Conservation (phyloP, 2,329 filamentous ascomycete species). For the Penicillium sclerotigenum region DNA sequence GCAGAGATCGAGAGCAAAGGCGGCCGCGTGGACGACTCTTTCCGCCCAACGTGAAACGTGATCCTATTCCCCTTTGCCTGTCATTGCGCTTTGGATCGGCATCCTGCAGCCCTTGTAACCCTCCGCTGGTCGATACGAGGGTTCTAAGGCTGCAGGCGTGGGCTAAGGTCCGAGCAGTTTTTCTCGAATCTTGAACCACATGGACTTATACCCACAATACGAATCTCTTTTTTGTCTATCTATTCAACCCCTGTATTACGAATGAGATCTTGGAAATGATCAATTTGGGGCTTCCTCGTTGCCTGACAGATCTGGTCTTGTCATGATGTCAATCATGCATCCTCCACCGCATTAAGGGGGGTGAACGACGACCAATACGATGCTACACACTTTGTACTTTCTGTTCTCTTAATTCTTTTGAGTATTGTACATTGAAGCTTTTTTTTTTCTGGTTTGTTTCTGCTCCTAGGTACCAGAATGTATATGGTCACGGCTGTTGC, state of each 20-base stretch:
- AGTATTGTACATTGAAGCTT: slow-evolving; percentile 8
- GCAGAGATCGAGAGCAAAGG: slow-evolving; percentile 58
- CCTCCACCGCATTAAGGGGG: neutral
- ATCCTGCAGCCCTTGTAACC: neutral
- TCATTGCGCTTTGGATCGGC: neutral
- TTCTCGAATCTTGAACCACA: slow-evolving; percentile 3
- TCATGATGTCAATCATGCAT: neutral
- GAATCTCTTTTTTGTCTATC: slow-evolving; percentile 10
- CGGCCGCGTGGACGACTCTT: slow-evolving; percentile 50
- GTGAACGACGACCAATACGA: neutral
- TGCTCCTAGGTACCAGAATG: slow-evolving; percentile 10
- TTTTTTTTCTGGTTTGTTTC: slow-evolving; percentile 1
- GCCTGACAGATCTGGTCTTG: neutral
- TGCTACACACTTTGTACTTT: neutral
- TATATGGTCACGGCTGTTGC: slow-evolving; percentile 14
- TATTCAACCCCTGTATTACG: neutral
- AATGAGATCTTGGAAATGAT: neutral
- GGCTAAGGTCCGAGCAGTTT: slow-evolving; percentile 16
- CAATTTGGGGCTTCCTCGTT: neutral
- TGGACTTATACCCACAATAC: slow-evolving; percentile 11
- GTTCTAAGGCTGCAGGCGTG: neutral
- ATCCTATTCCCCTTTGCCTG: neutral
- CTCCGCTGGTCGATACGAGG: slow-evolving; percentile 7
- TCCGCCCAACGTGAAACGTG: slow-evolving; percentile 31
- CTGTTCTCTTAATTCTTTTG: neutral